Base-by-base conservation (phyloP, 495 filamentous ascomycete genomes). In the Talaromyces stipitatus region DNA sequence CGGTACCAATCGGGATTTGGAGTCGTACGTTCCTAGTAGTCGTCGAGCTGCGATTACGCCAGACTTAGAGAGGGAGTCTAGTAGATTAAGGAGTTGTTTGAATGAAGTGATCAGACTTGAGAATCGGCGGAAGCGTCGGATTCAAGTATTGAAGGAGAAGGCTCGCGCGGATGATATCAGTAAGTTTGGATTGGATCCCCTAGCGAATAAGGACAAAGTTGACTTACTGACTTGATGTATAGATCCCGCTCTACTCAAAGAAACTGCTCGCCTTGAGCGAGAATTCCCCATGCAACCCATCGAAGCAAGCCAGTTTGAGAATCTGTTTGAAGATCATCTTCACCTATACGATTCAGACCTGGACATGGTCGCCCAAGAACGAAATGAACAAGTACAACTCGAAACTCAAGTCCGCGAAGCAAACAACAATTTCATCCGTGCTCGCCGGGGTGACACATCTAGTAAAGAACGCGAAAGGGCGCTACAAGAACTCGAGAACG, bases 131-230 rank as follows among this genome's bases (percentile, higher is more conserved):
- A 82, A 83, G 60, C 81, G 86, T 56, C 89, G 88, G 60, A 85
- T 90, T 29, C 89, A 95, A 61, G 71, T 78, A 0, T 66, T 95
- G 30, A 80, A 85, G 27, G 83, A 88, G 56, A 95, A 94, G 64
- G 86, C 83, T 16, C 88, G 88, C 32, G 78, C 81, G 5, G 94
- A 98, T 70, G 94, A 98, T 70, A 92, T 98, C 62, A 95, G 88
- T 80, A 73, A 65, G 77, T 74, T 20, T 24, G 2, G 12, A 20
- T 46, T 46, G 14, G 20, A 11, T 47, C 18, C 22, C 20, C 27
- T 53, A 14, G n/a, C 16, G n/a, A 23, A 29, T 45, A 12, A 52
- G 28, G 9, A 18, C 45, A 48, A 33, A n/a, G n/a, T n/a, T n/a
- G n/a, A n/a, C n/a, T n/a, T n/a, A 7, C 50, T 23, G 59, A 47